Conservation (phyloP, 2,329 filamentous ascomycete genomes). For the Hymenotorrendiella dingleyae region DNA sequence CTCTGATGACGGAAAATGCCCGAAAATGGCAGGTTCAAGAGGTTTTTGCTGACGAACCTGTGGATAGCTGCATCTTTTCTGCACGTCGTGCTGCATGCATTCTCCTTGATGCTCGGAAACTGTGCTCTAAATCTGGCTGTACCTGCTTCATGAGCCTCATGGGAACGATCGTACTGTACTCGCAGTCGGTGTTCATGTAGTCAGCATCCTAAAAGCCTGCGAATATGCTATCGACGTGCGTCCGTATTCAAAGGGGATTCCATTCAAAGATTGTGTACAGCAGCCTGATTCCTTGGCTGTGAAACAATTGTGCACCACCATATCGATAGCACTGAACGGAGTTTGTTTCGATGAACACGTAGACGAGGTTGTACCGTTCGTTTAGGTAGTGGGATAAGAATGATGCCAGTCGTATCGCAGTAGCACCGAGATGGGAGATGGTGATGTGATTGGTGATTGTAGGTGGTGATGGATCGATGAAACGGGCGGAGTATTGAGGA, state of each 20-base stretch:
- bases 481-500: too few species aligned
- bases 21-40: slow-evolving; percentile 2
- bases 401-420: neutral
- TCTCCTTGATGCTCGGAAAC: neutral
- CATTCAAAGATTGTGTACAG: neutral
- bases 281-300: neutral
- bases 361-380: too few species aligned
- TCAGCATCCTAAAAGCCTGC: too few species aligned
- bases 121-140: neutral
- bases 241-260: neutral
- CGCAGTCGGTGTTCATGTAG: too few species aligned
- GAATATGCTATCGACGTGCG: too few species aligned
- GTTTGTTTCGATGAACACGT: neutral
- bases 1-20: neutral
- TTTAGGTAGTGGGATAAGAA: neutral
- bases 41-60: slow-evolving; percentile 1
- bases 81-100: neutral
- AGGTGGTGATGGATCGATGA: too few species aligned
- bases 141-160: neutral
- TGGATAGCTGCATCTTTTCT: neutral
- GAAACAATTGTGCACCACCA: too few species aligned
- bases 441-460: neutral
- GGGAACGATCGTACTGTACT: neutral
- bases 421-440: neutral
- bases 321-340: too few species aligned